A percentile compares a stretch with the other conserved stretches of the same genome.
Conservation (phyloP, 116 monocot genomes). For the Cymodocea nodosa region DNA sequence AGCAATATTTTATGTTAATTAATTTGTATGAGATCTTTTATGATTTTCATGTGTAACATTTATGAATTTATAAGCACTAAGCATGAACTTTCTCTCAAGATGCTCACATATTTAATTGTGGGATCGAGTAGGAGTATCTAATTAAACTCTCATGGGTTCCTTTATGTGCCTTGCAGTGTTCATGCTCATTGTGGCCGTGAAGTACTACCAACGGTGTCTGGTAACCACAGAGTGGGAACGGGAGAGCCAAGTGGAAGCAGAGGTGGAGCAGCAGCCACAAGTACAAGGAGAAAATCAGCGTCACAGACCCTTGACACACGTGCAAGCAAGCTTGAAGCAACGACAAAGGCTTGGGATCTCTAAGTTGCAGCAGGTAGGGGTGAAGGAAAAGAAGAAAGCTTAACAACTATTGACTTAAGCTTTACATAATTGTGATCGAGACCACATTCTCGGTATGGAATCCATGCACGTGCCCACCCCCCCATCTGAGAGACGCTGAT, state of each 20-base stretch:
- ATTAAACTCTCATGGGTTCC: not conserved
- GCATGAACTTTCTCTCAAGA: no score
- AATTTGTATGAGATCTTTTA: not conserved
- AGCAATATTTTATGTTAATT: not conserved
- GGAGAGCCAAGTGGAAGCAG: not conserved
- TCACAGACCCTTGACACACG: not conserved
- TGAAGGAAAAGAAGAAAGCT: no score
- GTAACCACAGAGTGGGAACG: not conserved
- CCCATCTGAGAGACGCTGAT: no score
- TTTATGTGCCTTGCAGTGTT: constrained; percentile 9
- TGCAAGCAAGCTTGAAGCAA: not conserved
- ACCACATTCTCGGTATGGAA: no score
- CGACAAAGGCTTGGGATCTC: not conserved
- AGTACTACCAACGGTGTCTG: constrained; percentile 13
- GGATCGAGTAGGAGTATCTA: no score
- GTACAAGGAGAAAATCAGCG: not conserved
- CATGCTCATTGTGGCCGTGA: constrained; percentile 15
- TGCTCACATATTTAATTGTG: no score
- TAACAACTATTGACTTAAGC: no score
- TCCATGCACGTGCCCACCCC: no score
- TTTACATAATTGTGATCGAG: no score
- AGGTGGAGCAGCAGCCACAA: not conserved
- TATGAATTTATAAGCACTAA: no score
- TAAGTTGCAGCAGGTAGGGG: no score
- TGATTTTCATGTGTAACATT: no score